These are phyloP conservation scores for Jaapia argillacea DNA, from an alignment of 768 basidiomycete genomes.

Conservation along the genomic window DNA sequence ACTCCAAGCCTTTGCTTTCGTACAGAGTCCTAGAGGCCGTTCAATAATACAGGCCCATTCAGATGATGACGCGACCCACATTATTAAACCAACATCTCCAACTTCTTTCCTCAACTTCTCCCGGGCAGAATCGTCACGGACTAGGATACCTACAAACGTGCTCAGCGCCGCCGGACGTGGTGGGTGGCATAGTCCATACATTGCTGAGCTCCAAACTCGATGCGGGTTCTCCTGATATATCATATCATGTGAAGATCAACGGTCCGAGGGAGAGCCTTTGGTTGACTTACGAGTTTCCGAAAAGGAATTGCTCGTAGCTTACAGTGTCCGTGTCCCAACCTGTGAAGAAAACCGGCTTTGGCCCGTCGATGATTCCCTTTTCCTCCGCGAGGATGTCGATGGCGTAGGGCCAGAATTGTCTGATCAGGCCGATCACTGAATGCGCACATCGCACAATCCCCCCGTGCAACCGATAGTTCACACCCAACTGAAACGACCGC, in stretches of 20 bases:
- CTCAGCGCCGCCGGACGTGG: too few species aligned
- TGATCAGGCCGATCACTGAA: conserved; percentile 18
- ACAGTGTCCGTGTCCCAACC: conserved; percentile 17
- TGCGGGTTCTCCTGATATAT: conserved; percentile 6
- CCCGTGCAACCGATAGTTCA: conserved; percentile 25
- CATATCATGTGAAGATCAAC: background rate
- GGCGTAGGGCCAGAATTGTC: conserved; percentile 22
- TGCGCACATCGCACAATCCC: conserved; percentile 25
- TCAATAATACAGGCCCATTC: background rate
- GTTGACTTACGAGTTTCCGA: conserved; percentile 18
- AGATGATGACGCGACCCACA: conserved; percentile 4
- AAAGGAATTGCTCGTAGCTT: conserved; percentile 23
- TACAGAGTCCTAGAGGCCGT: conserved; percentile 30
- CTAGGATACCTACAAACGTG: conserved; percentile 24
- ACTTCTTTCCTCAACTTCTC: conserved; percentile 14
- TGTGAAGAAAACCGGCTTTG: conserved; percentile 19
- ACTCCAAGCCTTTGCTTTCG: conserved; percentile 59
- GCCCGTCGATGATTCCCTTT: conserved; percentile 18
- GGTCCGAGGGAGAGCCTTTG: background rate
- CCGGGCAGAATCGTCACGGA: conserved; percentile 20
- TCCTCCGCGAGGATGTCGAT: conserved; percentile 21
- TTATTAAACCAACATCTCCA: conserved; percentile 17
- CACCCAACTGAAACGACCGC: conserved; percentile 18
- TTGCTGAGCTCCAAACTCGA: conserved; percentile 20
- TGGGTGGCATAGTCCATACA: conserved; percentile 9